A percentile compares a stretch with the other conserved stretches of the same genome.
These are phyloP conservation scores for Rhipidocladum racemiflorum DNA, from an alignment of 176 grass and related monocot species.

Conservation along the genomic window DNA sequence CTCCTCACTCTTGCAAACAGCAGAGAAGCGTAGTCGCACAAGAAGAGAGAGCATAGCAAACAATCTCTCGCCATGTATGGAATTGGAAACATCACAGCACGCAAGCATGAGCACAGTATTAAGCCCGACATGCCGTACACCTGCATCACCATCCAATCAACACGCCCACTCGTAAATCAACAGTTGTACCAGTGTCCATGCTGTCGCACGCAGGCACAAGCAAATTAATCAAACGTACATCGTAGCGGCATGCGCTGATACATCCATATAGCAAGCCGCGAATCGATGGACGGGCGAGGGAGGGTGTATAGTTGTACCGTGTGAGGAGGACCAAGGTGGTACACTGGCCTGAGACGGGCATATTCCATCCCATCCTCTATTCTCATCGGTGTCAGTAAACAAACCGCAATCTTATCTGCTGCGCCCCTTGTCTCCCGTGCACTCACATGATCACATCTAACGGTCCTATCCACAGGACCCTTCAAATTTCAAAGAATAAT, in stretches of 20 bases:
- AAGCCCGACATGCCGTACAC: too few species aligned
- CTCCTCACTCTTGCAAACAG: neutral
- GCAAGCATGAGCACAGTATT: too few species aligned
- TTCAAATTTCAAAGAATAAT: constrained; percentile 30
- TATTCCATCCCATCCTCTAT: constrained; percentile 31
- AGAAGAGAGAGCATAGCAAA: neutral
- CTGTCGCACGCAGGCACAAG: neutral
- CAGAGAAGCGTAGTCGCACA: neutral
- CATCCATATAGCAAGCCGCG: too few species aligned
- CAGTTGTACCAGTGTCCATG: neutral
- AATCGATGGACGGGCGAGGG: neutral
- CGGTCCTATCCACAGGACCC: neutral
- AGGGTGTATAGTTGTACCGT: neutral
- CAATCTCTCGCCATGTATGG: too few species aligned
- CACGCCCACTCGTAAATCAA: neutral
- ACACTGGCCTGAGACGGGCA: neutral
- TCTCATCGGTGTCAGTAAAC: constrained; percentile 15
- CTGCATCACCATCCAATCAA: neutral
- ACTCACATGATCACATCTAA: neutral
- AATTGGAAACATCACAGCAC: too few species aligned
- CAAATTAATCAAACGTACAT: neutral
- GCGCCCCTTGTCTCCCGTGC: neutral
- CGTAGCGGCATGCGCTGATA: neutral
- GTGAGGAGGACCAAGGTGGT: neutral
- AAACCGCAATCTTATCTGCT: constrained; percentile 3